Evolutionary conservation across 1,139 yeast species (phyloP), one percentile per base, ranked within the genome.

Genomic region (Geotrichum europaeum): DNA sequence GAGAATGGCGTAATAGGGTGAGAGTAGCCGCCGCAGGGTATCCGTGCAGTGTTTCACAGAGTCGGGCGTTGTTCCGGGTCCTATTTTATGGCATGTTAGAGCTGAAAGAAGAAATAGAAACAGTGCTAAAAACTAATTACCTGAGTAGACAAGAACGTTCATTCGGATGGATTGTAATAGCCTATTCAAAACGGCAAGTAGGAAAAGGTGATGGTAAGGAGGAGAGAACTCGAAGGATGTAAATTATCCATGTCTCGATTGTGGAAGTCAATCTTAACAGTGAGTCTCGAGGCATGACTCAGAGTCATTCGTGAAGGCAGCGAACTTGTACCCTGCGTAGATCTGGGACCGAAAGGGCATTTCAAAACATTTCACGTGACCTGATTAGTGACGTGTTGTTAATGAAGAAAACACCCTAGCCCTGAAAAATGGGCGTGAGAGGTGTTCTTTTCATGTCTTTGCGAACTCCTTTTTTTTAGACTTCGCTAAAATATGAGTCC

Each of bases 1-100:
- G 24, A 85, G 79, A 4, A 94, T 96, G 0, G 97, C 96, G 72
- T 94, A 95, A 73, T 86, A 80, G 0, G 97, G 97, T 1, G 96
- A 87, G n/a, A 94, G 78, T 62, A 87, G 82, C 43, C 82, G 73
- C 59, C 96, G 77, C 25, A 94, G 78, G 0, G 96, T 82, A 63
- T 89, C 95, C 2, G 89, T 73, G 61, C 96, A 85, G 69, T 92
- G 96, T 66, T 85, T 86, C 56, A 91, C 96, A 50, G 95, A 86
- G 62, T 90, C 96, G 1, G 87, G 79, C 0, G 97, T 89, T 10
- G 97, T 83, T 0, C 99, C 98, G 0, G 89, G 87, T 6, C 95
- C 94, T 59, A 43, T 12, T 28, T 20, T 12, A 34, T 15, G 22
- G n/a, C 18, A 4, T 25, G 53, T 50, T 24, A 50, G 53, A 5